Evolutionary conservation across 2,329 filamentous ascomycete species (phyloP).

Genomic region (Aspergillus sp.): DNA sequence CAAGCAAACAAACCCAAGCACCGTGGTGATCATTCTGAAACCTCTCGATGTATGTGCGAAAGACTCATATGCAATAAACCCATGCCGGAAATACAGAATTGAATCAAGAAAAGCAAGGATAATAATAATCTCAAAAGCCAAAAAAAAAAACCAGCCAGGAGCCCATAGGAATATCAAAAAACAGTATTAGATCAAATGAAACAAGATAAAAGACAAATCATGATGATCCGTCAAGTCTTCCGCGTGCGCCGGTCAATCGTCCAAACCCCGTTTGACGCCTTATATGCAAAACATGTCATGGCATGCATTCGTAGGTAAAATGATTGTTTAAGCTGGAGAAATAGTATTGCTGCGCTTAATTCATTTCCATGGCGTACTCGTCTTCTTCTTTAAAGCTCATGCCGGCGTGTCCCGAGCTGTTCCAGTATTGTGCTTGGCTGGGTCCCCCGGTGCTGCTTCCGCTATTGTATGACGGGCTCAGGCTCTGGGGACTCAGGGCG

Average conservation of each 20-base stretch:
- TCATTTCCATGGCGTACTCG: constrained; percentile 78
- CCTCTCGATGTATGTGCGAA: constrained; percentile 1
- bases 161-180: constrained; percentile 23
- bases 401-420: constrained; percentile 47
- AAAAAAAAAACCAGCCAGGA: constrained; percentile 24
- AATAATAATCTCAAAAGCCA: constrained; percentile 14
- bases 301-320: constrained; percentile 13
- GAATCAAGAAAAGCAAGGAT: background rate
- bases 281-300: constrained; percentile 19
- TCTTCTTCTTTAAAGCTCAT: constrained; percentile 91
- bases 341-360: constrained; percentile 11
- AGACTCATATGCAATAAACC: constrained; percentile 14
- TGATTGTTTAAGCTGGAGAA: constrained; percentile 1
- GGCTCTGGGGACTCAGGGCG: constrained; percentile 54
- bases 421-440: constrained; percentile 52
- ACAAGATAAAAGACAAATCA: constrained; percentile 13
- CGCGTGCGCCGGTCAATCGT: constrained; percentile 42
- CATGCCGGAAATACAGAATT: constrained; percentile 3
- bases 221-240: constrained; percentile 18
- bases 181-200: constrained; percentile 27
- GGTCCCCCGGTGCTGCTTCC: constrained; percentile 58
- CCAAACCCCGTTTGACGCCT: constrained; percentile 20
- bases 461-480: constrained; percentile 67
- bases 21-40: constrained; percentile 9
- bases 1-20: constrained; percentile 6